Evolutionary conservation across 768 basidiomycete genomes (phyloP), one percentile per base, ranked within the genome.

Genomic region (Termitomyces sp.): DNA sequence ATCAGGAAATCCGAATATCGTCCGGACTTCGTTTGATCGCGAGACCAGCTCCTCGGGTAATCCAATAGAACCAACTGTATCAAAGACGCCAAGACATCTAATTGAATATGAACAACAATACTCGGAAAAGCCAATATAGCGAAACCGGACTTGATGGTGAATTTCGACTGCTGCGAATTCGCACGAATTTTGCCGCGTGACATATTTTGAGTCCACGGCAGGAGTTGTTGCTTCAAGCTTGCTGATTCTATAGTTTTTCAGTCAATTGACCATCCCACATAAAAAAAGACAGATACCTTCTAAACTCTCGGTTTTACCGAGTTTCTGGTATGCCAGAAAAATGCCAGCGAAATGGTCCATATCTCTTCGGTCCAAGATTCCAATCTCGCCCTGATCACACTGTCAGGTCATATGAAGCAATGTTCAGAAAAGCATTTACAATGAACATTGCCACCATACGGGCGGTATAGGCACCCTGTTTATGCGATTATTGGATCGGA

Each of bases 11-110:
- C 89, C 89, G 65, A 88, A 90, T 3, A 89, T 72, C 4, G 77
- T 79, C 57, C 73, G 77, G 14, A 79, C 70, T 59, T 78, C 79
- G 15, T 77, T 71, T 11, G 78, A 77, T 17, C 74, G 71, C 48
- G 78, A 71, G 3, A 79, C 78, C 15, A 91, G 67, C 65, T 89
- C 88, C 66, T 86, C 86, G 1, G 89, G 89, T 15, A 91, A 71
- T 10, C 88, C 88, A 34, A 89, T 70, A 11, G 88, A 81, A 14
- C 88, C 88, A n/a, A 91, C 89, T 5, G 89, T 91, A 66, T 91
- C 89, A 67, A 86, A 91, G 20, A 91, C 88, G 2, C 89, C 89
- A 57, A 91, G 66, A 63, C 86, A 87, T 71, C 85, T 87, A 64
- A 37, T 62, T 31, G 32, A 56, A 32, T 51, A 15, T 48, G 34